Evolutionary conservation across 805 yeast genomes (phyloP), one percentile per base, ranked within the genome.

Genomic region (Nakazawaea holstii): DNA sequence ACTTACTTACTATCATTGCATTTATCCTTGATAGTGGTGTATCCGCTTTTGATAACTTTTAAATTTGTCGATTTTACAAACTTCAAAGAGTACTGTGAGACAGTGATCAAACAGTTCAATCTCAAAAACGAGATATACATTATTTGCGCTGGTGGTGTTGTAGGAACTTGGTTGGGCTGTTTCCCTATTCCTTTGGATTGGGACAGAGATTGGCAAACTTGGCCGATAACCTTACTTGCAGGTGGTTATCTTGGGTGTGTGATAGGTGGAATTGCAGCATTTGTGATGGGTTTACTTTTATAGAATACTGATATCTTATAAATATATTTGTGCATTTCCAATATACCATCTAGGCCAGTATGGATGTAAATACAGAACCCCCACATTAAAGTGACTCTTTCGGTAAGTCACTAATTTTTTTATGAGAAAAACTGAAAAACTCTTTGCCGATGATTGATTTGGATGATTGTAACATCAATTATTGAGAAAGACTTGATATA

Each of bases 141-240:
- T 31, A 68, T 68, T 2, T 57, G 73, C 5, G 45, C 73, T 9
- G 78, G 77, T 4, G 64, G 72, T 0, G 53, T 72, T 35, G 35
- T 84, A 9, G 96, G 97, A 1, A 80, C 91, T 6, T 92, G 98
- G 98, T 54, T 89, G 1, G 97, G 98, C 13, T 96, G 92, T 2
- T 64, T 87, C 33, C 98, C 96, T 1, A 90, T 94, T 49, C 97
- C 98, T 0, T 72, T 94, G 50, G 99, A 92, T 64, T 92, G 99
- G 99, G 99, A 92, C 62, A 75, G 98, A 57, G 87, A 85, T 26
- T 92, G 99, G 99, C 99, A 92, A 65, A 76, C 73, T 45, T 92
- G 97, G 95, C 99, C 99, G 6, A 78, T 89, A 46, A 92, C 98
- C 0, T 73, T 92, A 38, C 69, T 92, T 11, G 72, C 77, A 8